A percentile compares a stretch with the other conserved stretches of the same genome.
phyloP scores from a whole-genome alignment of 1,139 yeast species.

The Yamadazyma sp. region DNA sequence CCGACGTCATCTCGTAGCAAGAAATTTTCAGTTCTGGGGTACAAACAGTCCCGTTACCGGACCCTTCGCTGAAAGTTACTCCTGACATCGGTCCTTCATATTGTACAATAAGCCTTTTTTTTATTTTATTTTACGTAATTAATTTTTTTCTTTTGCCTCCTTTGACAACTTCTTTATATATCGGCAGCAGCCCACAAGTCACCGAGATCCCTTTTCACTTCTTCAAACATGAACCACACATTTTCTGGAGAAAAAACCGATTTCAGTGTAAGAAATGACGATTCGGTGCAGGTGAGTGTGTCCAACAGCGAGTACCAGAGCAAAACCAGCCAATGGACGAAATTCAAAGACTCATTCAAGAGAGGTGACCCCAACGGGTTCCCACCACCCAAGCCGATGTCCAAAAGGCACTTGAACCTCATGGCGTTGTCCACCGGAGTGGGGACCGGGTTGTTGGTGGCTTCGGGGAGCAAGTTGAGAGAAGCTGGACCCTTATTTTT shows the following conservation, averaged over 20 bases:
- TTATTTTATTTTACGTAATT: background rate
- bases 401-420: constrained; percentile 29
- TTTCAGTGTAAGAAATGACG: constrained; percentile 9
- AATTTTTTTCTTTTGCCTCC: background rate
- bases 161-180: background rate
- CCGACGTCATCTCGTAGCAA: too few species aligned
- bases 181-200: background rate
- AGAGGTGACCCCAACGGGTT: constrained; percentile 18
- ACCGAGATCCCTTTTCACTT: background rate
- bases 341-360: constrained; percentile 17
- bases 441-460: constrained; percentile 41
- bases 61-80: constrained; percentile 3
- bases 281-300: constrained; percentile 9
- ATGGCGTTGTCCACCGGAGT: constrained; percentile 37
- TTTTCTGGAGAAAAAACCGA: constrained; percentile 9
- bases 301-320: constrained; percentile 1
- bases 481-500: constrained; percentile 37
- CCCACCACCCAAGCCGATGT: constrained; percentile 18
- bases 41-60: constrained; percentile 3
- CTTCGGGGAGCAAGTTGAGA: constrained; percentile 32
- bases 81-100: constrained; percentile 1
- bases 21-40: background rate
- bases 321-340: constrained; percentile 11
- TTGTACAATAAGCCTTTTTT: background rate
- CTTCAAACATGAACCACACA: constrained; percentile 4